These are phyloP conservation scores for Trebouxiophyceae sp. DNA, from an alignment of 163 green algal species.

Conservation along the genomic window DNA sequence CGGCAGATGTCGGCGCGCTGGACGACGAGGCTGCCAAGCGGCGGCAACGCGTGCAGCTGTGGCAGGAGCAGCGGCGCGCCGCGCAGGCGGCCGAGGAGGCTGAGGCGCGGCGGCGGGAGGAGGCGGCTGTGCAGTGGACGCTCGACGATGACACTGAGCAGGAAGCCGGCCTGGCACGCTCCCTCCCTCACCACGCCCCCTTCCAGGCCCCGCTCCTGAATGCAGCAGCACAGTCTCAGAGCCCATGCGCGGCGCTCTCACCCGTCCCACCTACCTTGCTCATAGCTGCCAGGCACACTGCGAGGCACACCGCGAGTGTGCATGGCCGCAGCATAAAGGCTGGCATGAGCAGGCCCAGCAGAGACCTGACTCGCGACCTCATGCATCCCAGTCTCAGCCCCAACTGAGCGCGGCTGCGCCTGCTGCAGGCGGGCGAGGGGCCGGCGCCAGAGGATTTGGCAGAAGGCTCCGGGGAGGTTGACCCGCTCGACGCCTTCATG, in stretches of 20 bases:
- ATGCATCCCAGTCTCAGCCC: too few species aligned
- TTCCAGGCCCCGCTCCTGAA: too few species aligned
- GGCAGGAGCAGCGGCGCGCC: slow-evolving; percentile 25
- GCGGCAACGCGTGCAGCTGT: slow-evolving; percentile 31
- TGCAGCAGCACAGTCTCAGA: too few species aligned
- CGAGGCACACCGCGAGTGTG: too few species aligned
- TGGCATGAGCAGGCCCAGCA: too few species aligned
- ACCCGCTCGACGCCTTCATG: slow-evolving; percentile 90
- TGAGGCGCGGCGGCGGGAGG: slow-evolving; percentile 4
- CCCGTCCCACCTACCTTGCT: too few species aligned
- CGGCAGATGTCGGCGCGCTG: slow-evolving; percentile 18
- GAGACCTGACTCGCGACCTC: too few species aligned
- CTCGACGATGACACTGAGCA: slow-evolving; percentile 7
- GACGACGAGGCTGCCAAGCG: slow-evolving; percentile 31
- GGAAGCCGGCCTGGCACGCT: slow-evolving; percentile 1
- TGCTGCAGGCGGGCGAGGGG: neutral
- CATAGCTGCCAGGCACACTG: too few species aligned
- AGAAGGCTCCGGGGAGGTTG: slow-evolving; percentile 53
- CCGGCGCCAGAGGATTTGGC: slow-evolving; percentile 5
- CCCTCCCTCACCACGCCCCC: too few species aligned
- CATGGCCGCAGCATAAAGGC: too few species aligned
- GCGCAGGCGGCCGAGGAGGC: slow-evolving; percentile 1
- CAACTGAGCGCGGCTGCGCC: neutral
- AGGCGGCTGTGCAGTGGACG: neutral
- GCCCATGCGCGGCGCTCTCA: too few species aligned